Evolutionary conservation across 208 protist species (phyloP).

Genomic region (Wallacemonas sp.): DNA sequence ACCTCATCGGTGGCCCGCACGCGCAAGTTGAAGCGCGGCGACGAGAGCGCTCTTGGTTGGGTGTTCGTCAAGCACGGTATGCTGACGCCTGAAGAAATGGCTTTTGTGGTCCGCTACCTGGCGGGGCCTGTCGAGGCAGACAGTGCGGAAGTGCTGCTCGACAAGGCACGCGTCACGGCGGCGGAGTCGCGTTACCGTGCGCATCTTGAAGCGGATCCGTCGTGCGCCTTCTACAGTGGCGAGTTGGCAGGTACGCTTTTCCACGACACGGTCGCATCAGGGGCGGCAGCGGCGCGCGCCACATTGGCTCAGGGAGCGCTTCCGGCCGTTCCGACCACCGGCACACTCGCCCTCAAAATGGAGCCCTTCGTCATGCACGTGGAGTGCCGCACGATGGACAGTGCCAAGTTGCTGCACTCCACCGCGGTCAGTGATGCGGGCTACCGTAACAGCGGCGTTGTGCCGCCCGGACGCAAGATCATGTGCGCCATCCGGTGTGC

Average conservation of each 20-base stretch:
- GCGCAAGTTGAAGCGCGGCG: constrained; percentile 53
- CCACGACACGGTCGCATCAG: background rate
- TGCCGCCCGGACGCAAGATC: constrained; percentile 71
- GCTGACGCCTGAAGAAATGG: constrained; percentile 59
- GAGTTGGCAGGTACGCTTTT: constrained; percentile 65
- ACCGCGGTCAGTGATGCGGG: constrained; percentile 67
- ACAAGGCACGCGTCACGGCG: constrained; percentile 14
- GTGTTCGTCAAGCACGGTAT: constrained; percentile 79
- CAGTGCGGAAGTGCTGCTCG: background rate
- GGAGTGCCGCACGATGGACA: constrained; percentile 76
- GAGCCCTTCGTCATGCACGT: constrained; percentile 91
- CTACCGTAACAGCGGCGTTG: constrained; percentile 85
- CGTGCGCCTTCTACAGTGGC: constrained; percentile 15
- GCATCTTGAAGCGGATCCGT: background rate
- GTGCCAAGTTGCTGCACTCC: constrained; percentile 65
- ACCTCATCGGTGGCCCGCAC: constrained; percentile 1
- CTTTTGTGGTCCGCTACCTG: constrained; percentile 47
- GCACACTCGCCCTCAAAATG: constrained; percentile 77
- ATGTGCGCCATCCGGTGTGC: constrained; percentile 82
- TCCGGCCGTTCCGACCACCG: constrained; percentile 28
- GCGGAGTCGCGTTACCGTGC: background rate
- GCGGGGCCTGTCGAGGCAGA: constrained; percentile 27
- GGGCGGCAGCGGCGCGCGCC: background rate
- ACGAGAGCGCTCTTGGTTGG: constrained; percentile 72
- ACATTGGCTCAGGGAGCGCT: background rate